Evolutionary conservation across 2,329 filamentous ascomycete genomes (phyloP).

Genomic region (Pleoardoris graminearum): DNA sequence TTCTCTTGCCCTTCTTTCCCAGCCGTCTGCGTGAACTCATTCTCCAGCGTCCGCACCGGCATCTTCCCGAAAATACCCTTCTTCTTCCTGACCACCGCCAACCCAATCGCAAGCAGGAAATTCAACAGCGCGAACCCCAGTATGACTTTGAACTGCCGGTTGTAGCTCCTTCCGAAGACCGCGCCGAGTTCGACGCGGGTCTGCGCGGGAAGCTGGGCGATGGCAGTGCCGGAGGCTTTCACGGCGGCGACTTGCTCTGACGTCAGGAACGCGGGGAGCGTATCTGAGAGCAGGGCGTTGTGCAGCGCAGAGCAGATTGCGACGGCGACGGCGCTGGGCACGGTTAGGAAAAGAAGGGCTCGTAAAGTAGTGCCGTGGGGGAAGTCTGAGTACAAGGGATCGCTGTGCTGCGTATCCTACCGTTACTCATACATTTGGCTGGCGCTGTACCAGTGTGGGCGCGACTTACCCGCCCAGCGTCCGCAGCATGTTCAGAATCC

Average conservation of each 20-base stretch:
- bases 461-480: constrained; percentile 34
- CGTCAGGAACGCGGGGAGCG: constrained; percentile 24
- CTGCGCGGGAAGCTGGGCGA: constrained; percentile 22
- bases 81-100: constrained; percentile 28
- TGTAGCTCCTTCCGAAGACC: constrained; percentile 38
- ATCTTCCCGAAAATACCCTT: constrained; percentile 26
- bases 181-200: constrained; percentile 20
- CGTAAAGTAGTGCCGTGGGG: too few species aligned
- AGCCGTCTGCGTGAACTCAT: constrained; percentile 36
- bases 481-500: constrained; percentile 38
- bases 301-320: constrained; percentile 38
- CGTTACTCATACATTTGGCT: too few species aligned
- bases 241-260: constrained; percentile 26
- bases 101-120: constrained; percentile 23
- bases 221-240: constrained; percentile 20
- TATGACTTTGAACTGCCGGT: constrained; percentile 37
- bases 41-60: constrained; percentile 26
- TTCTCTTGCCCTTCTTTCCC: too few species aligned
- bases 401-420: too few species aligned
- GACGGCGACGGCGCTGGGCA: constrained; percentile 27
- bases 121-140: constrained; percentile 32
- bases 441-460: too few species aligned
- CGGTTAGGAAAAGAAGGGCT: neutral
- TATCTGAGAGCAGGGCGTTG: constrained; percentile 20
- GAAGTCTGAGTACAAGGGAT: too few species aligned